Percentiles rank a stretch among this genome's conserved stretches.
phyloP scores from a whole-genome alignment of 768 basidiomycete genomes.

The Rhizopogon vesiculosus region DNA sequence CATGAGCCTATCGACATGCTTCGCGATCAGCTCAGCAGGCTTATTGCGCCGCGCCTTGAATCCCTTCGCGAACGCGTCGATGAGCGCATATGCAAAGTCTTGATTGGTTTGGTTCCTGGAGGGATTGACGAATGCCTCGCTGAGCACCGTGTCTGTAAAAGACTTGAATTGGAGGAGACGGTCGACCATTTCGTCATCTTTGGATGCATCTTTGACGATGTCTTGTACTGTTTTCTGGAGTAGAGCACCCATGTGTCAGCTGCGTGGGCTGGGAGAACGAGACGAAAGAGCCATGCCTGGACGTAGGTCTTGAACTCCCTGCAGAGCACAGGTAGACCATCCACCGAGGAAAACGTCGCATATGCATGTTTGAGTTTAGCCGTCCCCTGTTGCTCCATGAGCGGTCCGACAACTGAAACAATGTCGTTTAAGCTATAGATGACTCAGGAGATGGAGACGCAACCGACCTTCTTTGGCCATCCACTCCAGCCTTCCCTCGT shows the following conservation, averaged over 20 bases:
- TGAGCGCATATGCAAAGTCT: conserved; percentile 62
- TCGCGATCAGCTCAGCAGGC: conserved; percentile 92
- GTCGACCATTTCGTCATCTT: conserved; percentile 77
- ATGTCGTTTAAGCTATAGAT: conserved; percentile 10
- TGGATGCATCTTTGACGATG: conserved; percentile 60
- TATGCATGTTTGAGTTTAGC: conserved; percentile 51
- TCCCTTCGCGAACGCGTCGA: conserved; percentile 66
- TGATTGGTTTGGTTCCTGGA: conserved; percentile 37
- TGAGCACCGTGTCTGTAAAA: conserved; percentile 47
- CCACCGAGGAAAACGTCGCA: conserved; percentile 54
- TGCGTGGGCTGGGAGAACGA: background rate
- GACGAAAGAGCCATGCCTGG: conserved; percentile 35
- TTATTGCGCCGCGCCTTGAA: conserved; percentile 76
- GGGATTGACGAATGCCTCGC: conserved; percentile 44
- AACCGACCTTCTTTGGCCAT: conserved; percentile 34
- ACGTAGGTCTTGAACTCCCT: conserved; percentile 59
- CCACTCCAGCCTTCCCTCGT: conserved; percentile 41
- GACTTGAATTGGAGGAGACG: conserved; percentile 65
- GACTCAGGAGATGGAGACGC: conserved; percentile 22
- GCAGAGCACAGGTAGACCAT: conserved; percentile 47
- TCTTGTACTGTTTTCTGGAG: conserved; percentile 48
- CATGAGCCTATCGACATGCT: conserved; percentile 84
- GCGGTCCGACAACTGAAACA: conserved; percentile 44
- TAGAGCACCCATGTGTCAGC: background rate
- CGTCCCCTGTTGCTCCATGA: conserved; percentile 44